Base-by-base conservation (phyloP, 495 filamentous ascomycete genomes). In the Annulohypoxylon moriforme region DNA sequence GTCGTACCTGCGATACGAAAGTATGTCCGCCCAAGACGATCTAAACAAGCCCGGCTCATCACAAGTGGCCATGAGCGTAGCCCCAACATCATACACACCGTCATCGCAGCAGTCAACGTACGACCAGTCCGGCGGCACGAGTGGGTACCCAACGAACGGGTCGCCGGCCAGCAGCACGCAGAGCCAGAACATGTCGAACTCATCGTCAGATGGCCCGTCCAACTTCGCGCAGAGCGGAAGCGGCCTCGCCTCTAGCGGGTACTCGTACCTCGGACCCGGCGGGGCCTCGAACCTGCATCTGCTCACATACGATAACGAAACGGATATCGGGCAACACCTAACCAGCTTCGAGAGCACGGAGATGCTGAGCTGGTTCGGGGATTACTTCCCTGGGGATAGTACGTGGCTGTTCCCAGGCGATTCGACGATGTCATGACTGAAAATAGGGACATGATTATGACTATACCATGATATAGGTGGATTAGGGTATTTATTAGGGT, bases 271-370 rank as follows among this genome's bases (percentile, higher is more conserved):
- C 0, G 77, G 75, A n/a, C 59, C 78, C 0, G 81, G 79, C 31
- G 73, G 82, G 0, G 75, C 75, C 13, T 58, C 76, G n/a, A 70
- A 77, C 56, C 42, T 77, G 7, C 76, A 76, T 14, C 60, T 77
- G 1, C 66, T 76, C 4, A 77, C 76, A 18, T 77, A 77, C 42
- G 73, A 77, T 25, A 77, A 77, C 46, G 56, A 84, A 81, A 71
- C 88, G 84, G 77, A 89, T 18, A 78, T 77, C 57, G 71, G 76
- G 14, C 76, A 77, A 63, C 76, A 77, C 9, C 66, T 77, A 0
- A 80, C 92, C 68, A 87, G 90, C 66, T 92, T 93, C 66, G 89
- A 92, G 74, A 90, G 85, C 64, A 89, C 90, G 60, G 91, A 93
- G 62, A 89, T 91, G 78, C 81, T 90, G 55, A 88, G 89, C 5